Percentiles rank a stretch among this genome's conserved stretches.
phyloP scores from a whole-genome alignment of 2,329 filamentous ascomycete genomes.

The Cladosporium colombiae region DNA sequence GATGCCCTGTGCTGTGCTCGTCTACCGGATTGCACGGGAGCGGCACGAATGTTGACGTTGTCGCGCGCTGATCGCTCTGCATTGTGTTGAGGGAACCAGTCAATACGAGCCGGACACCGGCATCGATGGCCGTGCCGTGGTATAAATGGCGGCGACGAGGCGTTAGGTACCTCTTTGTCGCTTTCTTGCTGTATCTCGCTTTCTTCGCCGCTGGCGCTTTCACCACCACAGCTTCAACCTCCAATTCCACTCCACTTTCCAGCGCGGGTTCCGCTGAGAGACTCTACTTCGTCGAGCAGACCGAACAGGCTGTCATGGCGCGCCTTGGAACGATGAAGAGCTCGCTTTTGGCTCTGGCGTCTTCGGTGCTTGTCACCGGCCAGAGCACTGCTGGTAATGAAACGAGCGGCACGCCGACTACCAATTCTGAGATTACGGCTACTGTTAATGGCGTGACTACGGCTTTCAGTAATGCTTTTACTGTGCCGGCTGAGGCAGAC shows the following conservation, averaged over 20 bases:
- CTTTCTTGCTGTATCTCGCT: slow-evolving; percentile 14
- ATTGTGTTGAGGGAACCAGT: slow-evolving; percentile 4
- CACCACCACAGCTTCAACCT: not conserved
- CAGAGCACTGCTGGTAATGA: slow-evolving; percentile 3
- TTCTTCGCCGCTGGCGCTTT: not conserved
- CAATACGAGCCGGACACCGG: not conserved
- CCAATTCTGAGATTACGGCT: slow-evolving; percentile 8
- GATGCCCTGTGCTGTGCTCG: slow-evolving; percentile 1
- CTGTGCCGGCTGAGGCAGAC: slow-evolving; percentile 37
- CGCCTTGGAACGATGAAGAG: slow-evolving; percentile 16
- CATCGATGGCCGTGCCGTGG: slow-evolving; percentile 5
- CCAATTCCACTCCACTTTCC: not conserved
- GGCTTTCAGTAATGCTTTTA: slow-evolving; percentile 28
- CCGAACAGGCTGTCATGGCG: slow-evolving; percentile 11
- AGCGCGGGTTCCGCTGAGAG: not conserved
- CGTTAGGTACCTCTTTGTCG: slow-evolving; percentile 2
- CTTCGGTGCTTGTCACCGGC: slow-evolving; percentile 9
- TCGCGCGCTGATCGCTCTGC: slow-evolving; percentile 15
- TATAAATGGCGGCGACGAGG: slow-evolving; percentile 15
- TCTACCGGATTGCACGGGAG: slow-evolving; percentile 12
- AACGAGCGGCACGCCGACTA: slow-evolving; percentile 11
- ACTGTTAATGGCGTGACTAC: slow-evolving; percentile 15
- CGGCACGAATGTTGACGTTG: slow-evolving; percentile 15
- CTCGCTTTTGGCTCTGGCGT: slow-evolving; percentile 16
- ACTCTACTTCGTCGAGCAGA: slow-evolving; percentile 9